phyloP scores from a whole-genome alignment of 176 grass and related monocot species.

The Raddia guianensis region DNA sequence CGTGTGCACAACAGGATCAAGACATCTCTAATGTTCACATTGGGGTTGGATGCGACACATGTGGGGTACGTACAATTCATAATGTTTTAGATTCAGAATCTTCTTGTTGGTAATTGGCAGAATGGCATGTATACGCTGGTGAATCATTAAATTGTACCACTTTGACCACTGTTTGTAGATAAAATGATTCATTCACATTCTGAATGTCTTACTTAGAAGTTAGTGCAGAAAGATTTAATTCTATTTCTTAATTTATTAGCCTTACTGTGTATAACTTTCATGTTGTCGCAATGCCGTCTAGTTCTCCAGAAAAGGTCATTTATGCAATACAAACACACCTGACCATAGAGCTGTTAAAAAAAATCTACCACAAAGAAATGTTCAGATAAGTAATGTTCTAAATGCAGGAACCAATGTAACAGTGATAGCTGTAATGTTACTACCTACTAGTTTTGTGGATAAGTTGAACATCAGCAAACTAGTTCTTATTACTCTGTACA shows the following conservation, averaged over 20 bases:
- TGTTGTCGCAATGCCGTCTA: background rate
- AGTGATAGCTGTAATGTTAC: background rate
- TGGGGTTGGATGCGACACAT: conserved; percentile 84
- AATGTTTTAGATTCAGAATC: background rate
- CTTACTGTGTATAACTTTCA: background rate
- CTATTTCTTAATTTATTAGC: background rate
- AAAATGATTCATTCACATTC: conserved; percentile 16
- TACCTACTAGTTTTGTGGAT: conserved; percentile 7
- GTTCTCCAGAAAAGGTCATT: conserved; percentile 18
- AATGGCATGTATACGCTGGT: conserved; percentile 1
- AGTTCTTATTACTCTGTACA: conserved; percentile 1
- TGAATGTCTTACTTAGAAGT: conserved; percentile 6
- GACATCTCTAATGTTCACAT: conserved; percentile 53
- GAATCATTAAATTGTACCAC: background rate
- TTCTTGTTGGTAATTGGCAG: conserved; percentile 14
- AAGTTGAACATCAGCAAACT: background rate
- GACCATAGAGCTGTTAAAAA: background rate
- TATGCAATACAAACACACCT: conserved; percentile 3
- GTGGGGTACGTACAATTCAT: conserved; percentile 70
- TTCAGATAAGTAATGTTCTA: conserved; percentile 25
- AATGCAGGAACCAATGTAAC: background rate
- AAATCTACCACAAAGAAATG: background rate
- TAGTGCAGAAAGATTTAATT: background rate
- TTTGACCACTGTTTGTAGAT: background rate
- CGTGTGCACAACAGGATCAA: background rate